Conservation (phyloP, 495 filamentous ascomycete species). For the Penicillium malachiteum region DNA sequence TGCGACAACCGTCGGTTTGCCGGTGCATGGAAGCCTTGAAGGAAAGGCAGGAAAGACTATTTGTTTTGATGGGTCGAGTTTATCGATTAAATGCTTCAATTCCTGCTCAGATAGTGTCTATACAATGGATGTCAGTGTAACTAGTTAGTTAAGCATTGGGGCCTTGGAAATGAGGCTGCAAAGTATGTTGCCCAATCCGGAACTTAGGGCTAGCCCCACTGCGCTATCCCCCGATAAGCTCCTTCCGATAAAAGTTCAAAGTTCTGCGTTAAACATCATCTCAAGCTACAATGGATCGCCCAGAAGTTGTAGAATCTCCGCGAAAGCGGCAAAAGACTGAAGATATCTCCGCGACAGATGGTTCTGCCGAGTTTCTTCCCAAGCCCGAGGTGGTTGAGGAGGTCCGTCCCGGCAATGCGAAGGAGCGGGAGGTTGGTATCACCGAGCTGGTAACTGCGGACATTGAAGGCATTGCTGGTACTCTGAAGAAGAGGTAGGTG, state of each 20-base stretch:
- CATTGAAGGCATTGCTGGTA: slow-evolving; percentile 52
- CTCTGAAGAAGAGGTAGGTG: slow-evolving; percentile 57
- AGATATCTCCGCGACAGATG: slow-evolving; percentile 21
- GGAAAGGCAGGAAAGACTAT: slow-evolving; percentile 38
- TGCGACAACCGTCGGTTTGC: slow-evolving; percentile 46
- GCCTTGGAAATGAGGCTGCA: too few species aligned
- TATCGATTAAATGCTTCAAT: too few species aligned
- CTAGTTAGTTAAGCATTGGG: too few species aligned
- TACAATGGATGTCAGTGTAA: too few species aligned
- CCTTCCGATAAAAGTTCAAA: too few species aligned
- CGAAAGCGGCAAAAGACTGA: slow-evolving; percentile 46
- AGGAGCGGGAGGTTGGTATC: slow-evolving; percentile 56
- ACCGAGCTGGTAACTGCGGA: slow-evolving; percentile 51
- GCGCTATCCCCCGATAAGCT: slow-evolving; percentile 21
- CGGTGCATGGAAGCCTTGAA: slow-evolving; percentile 44
- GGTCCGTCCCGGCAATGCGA: slow-evolving; percentile 25
- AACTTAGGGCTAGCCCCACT: slow-evolving; percentile 22
- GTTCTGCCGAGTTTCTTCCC: slow-evolving; percentile 11
- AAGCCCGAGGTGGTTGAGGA: slow-evolving; percentile 15
- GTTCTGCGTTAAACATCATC: background rate
- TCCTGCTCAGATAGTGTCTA: too few species aligned
- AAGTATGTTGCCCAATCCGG: slow-evolving; percentile 20
- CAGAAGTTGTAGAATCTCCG: slow-evolving; percentile 41
- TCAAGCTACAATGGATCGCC: slow-evolving; percentile 35
- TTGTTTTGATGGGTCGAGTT: background rate